Base-by-base conservation (phyloP, 139 green algal species). In the Picochlorum sp. region DNA sequence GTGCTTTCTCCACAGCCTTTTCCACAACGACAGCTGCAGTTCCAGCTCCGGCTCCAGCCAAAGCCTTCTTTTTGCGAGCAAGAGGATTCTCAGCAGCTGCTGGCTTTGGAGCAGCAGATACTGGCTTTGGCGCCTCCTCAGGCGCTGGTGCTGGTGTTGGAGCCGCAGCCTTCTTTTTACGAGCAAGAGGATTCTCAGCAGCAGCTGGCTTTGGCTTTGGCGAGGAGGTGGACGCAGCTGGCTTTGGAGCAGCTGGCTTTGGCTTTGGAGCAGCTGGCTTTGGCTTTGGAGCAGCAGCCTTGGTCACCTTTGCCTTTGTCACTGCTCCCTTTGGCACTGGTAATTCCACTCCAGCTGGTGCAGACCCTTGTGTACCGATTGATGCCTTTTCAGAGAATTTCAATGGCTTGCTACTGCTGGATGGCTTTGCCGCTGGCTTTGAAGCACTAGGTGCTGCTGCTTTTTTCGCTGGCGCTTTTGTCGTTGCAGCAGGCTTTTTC, bases 281-380 rank as follows among this genome's bases (percentile, higher is more conserved):
- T 20, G 52, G 15, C n/a, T 54, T 54, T 21, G 47, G 52, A 10
- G 52, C 52, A 23, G 52, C 18, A 30, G 52, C 52, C 15, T 34
- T 23, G 3, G 52, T 15, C 20, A 16, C 24, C 13, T 26, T 30
- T n/a, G 58, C 9, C 18, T 21, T 26, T 18, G 15, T 28, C 6
- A 13, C 56, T 18, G 58, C 60, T 21, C 60, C 60, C 34, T 66
- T 66, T 38, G 60, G 60, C 9, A 58, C 34, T 11, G 60, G 60
- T 14, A 66, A 26, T 41, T 66, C 60, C 9, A 66, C 7, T 44
- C 60, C 60, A 26, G 60, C 32, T 26, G 60, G 60, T 15, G 60
- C 60, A 58, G 60, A 24, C 9, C 60, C 60, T 45, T 66, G 60
- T 20, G 28, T 44, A 56, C 61, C 61, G 9, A 16, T 13, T 15